Conservation (phyloP, 331 rosid genomes). For the Quercus tomentella region DNA sequence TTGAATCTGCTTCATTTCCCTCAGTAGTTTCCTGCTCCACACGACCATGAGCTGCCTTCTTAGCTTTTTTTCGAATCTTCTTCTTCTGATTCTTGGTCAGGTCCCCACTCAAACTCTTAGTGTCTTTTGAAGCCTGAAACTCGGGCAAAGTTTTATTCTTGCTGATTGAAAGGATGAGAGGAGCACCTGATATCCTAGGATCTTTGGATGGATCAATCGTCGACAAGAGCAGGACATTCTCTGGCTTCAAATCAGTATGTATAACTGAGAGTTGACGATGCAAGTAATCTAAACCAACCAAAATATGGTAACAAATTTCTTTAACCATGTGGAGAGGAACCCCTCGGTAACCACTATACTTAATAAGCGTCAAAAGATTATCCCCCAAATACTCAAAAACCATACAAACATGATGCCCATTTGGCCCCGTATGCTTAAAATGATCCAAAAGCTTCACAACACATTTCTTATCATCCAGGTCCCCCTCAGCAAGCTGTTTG, state of each 20-base stretch:
- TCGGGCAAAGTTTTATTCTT: slow-evolving; percentile 54
- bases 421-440: slow-evolving; percentile 94
- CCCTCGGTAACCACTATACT: slow-evolving; percentile 77
- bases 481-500: slow-evolving; percentile 91
- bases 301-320: slow-evolving; percentile 80
- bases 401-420: slow-evolving; percentile 96
- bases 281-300: slow-evolving; percentile 93
- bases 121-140: slow-evolving; percentile 42
- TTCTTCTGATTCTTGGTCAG: slow-evolving; percentile 70
- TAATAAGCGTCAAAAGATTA: slow-evolving; percentile 82
- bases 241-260: slow-evolving; percentile 96
- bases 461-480: slow-evolving; percentile 71
- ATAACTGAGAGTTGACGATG: slow-evolving; percentile 87
- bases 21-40: slow-evolving; percentile 55
- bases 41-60: slow-evolving; percentile 81
- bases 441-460: slow-evolving; percentile 97
- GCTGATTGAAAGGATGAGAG: slow-evolving; percentile 54
- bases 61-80: slow-evolving; percentile 79
- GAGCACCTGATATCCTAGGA: slow-evolving; percentile 66
- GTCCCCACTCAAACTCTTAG: slow-evolving; percentile 65
- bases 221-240: slow-evolving; percentile 76
- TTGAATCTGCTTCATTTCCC: slow-evolving; percentile 53
- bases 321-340: slow-evolving; percentile 76
- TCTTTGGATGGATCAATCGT: slow-evolving; percentile 82
- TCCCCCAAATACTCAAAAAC: slow-evolving; percentile 94